Percentiles rank a stretch among this genome's conserved stretches.
phyloP scores from a whole-genome alignment of 2,329 filamentous ascomycete species.

The Fonsecaea erecta region DNA sequence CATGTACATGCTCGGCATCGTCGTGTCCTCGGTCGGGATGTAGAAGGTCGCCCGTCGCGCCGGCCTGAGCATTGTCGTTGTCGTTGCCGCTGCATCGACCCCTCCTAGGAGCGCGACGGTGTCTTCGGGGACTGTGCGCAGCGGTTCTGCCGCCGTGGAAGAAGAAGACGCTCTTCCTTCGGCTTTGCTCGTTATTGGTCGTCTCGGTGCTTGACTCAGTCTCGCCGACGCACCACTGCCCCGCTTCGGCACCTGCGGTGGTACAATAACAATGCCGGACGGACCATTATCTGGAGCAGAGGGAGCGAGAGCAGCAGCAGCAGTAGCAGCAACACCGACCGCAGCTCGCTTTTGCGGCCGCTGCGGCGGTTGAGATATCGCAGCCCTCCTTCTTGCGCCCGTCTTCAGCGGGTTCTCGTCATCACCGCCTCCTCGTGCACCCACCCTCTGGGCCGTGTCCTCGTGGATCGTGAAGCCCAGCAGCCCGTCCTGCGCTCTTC shows the following conservation, averaged over 20 bases:
- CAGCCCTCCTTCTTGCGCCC: slow-evolving; percentile 27
- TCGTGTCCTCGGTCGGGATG: slow-evolving; percentile 50
- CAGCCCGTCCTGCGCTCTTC: slow-evolving; percentile 39
- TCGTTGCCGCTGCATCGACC: no score
- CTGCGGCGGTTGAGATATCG: slow-evolving; percentile 46
- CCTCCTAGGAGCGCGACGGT: neutral
- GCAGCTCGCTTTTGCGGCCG: slow-evolving; percentile 45
- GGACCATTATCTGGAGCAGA: neutral
- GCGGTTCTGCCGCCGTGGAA: neutral
- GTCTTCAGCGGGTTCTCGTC: slow-evolving; percentile 3
- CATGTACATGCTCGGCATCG: slow-evolving; percentile 51
- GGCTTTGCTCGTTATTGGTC: slow-evolving; percentile 11
- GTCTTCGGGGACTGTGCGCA: slow-evolving; percentile 19
- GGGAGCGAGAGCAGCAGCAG: neutral
- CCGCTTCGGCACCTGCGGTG: neutral
- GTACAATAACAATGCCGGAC: neutral
- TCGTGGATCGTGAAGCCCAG: slow-evolving; percentile 47
- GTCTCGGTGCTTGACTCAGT: slow-evolving; percentile 19
- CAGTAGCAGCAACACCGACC: slow-evolving; percentile 33
- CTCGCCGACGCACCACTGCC: neutral
- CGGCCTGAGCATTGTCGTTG: slow-evolving; percentile 29
- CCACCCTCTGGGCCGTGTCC: slow-evolving; percentile 33
- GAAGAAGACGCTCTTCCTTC: neutral
- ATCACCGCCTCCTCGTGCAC: neutral
- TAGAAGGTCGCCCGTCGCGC: slow-evolving; percentile 48